Percentiles rank a stretch among this genome's conserved stretches.
Evolutionary conservation across 2,329 filamentous ascomycete genomes (phyloP).

Genomic region (Trichoderma sp.): DNA sequence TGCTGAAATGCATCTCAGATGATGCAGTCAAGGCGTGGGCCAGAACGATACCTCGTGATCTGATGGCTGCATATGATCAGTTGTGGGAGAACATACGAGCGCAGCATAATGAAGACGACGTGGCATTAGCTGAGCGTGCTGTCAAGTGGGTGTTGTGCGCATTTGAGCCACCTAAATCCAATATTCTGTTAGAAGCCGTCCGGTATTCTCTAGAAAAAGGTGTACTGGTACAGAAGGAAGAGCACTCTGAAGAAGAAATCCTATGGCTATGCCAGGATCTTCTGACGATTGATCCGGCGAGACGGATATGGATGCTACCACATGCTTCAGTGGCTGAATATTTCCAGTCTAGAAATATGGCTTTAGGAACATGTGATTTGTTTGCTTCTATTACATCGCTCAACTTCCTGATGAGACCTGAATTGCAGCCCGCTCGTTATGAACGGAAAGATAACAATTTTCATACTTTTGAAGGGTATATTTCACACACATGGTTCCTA

Average conservation of each 20-base stretch:
- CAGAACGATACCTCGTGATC: slow-evolving; percentile 11
- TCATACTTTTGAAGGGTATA: background rate
- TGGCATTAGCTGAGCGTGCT: slow-evolving; percentile 14
- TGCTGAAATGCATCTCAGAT: slow-evolving; percentile 7
- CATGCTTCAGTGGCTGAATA: slow-evolving; percentile 21
- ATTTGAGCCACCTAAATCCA: background rate
- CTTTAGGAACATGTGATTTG: background rate
- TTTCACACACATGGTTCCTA: background rate
- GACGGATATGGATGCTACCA: background rate
- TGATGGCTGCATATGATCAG: slow-evolving; percentile 22
- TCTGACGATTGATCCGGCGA: background rate
- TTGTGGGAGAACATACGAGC: slow-evolving; percentile 1
- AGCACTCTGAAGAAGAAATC: background rate
- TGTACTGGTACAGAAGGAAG: background rate
- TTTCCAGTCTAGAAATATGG: background rate
- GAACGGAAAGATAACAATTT: too few relatives aligned
- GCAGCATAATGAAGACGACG: background rate
- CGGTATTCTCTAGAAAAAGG: background rate
- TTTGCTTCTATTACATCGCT: background rate
- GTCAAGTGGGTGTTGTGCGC: slow-evolving; percentile 9
- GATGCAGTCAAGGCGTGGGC: slow-evolving; percentile 21
- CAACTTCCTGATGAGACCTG: background rate
- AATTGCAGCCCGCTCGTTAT: too few relatives aligned
- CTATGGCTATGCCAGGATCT: slow-evolving; percentile 11
- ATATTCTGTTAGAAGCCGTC: background rate